Conservation (phyloP, 2,329 filamentous ascomycete species). For the Exophiala alcalophila region DNA sequence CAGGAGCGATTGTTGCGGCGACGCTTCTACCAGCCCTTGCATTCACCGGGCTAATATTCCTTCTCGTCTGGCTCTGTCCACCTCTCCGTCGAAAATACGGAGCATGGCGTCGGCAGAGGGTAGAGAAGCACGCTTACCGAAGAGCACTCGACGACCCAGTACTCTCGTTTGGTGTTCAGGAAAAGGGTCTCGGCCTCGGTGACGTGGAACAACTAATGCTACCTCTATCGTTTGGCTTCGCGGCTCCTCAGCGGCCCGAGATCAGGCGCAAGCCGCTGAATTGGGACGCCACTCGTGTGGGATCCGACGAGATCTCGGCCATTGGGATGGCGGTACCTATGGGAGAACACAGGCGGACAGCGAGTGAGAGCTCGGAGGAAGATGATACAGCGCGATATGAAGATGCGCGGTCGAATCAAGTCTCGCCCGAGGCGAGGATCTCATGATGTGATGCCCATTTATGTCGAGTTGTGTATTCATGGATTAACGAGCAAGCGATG, state of each 20-base stretch:
- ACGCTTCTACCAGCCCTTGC: conserved; percentile 23
- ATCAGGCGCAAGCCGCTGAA: conserved; percentile 20
- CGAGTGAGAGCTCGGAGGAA: conserved; percentile 6
- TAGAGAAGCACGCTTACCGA: conserved; percentile 23
- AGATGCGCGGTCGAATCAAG: conserved; percentile 10
- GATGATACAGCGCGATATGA: conserved; percentile 11
- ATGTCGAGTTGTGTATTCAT: background rate
- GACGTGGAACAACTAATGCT: conserved; percentile 14
- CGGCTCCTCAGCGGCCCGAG: conserved; percentile 7
- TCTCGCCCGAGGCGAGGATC: background rate
- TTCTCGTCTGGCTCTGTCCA: conserved; percentile 20
- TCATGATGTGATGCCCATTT: conserved; percentile 3
- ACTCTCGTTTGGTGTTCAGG: conserved; percentile 14
- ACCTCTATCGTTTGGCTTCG: conserved; percentile 24
- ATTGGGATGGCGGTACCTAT: conserved; percentile 26
- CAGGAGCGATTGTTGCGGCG: conserved; percentile 19
- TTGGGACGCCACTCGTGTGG: conserved; percentile 12
- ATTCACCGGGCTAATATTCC: conserved; percentile 15
- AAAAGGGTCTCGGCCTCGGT: conserved; percentile 8
- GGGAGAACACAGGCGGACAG: conserved; percentile 7
- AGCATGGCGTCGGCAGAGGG: conserved; percentile 17
- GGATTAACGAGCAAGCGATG: conserved; percentile 6
- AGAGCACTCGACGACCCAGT: conserved; percentile 24
- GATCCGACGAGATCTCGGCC: conserved; percentile 7
- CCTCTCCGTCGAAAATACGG: conserved; percentile 14